Evolutionary conservation across 495 filamentous ascomycete genomes (phyloP), one percentile per base, ranked within the genome.

Genomic region (Podospora pseudopauciseta): DNA sequence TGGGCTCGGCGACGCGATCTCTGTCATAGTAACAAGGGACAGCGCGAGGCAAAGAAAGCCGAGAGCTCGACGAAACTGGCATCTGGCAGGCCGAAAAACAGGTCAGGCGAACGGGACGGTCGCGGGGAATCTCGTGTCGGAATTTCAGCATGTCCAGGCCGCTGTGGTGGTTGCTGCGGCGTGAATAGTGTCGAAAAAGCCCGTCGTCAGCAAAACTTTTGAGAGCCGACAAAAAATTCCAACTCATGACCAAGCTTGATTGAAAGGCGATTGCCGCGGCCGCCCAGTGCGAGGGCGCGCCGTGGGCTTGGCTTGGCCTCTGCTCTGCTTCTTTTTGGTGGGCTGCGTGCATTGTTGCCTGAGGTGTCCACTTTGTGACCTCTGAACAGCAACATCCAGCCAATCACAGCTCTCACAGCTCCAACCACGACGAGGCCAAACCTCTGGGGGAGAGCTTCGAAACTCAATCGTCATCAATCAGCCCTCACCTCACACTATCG

Each of bases 41-140:
- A 76, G 72, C 68, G 70, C 71, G 75, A 75, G 68, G 74, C 70
- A 68, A 69, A 70, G 72, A 75, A 73, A 77, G 76, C 89, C 88
- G 84, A 81, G 82, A 87, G 86, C 86, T 86, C 85, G 82, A 85
- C 83, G 85, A 87, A 85, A 84, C 78, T 82, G 76, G 82, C 83
- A 86, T 90, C 77, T 83, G 86, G 80, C 74, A 74, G 65, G 74
- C 73, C 79, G 77, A 90, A 87, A 86, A 79, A 76, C 81, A 82
- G 81, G 87, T 93, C 90, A 87, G 84, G 78, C 74, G 81, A 87
- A 84, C 82, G 85, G 77, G 82, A 77, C 71, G 72, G 76, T 72
- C 79, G 80, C 80, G 80, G 77, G 68, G 72, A 86, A 75, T 80
- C 74, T 79, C 70, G 75, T 86, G 77, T 71, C 77, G 77, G 85